Evolutionary conservation across 2,329 filamentous ascomycete genomes (phyloP).

Genomic region (Penicillium hesseltinei): DNA sequence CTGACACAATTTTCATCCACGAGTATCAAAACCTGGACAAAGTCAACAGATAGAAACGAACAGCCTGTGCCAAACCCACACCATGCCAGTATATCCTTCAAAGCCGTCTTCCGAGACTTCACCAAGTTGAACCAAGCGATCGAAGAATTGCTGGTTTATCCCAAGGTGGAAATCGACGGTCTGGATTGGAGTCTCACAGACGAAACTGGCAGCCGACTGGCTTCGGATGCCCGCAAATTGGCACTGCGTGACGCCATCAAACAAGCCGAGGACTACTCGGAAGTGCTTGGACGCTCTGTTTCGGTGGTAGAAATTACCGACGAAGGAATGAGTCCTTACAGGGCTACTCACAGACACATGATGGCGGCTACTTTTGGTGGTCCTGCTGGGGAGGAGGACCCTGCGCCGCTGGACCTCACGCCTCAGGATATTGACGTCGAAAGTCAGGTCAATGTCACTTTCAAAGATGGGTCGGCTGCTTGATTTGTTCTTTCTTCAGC

Average conservation of each 20-base stretch:
- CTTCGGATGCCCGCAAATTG: constrained; percentile 21
- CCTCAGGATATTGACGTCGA: constrained; percentile 12
- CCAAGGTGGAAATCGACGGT: constrained; percentile 22
- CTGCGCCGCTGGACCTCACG: constrained; percentile 11
- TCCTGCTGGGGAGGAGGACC: not conserved
- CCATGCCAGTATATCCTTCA: constrained; percentile 19
- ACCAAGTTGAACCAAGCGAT: constrained; percentile 19
- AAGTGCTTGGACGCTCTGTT: constrained; percentile 20
- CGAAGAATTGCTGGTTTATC: constrained; percentile 15
- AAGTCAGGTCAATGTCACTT: constrained; percentile 8
- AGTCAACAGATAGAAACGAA: constrained; percentile 2
- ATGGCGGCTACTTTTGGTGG: not conserved
- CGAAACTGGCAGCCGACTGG: constrained; percentile 16
- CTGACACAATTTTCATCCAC: constrained; percentile 1
- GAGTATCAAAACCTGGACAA: constrained; percentile 5
- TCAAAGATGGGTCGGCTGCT: not conserved
- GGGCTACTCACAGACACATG: not conserved
- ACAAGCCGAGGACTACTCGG: constrained; percentile 25
- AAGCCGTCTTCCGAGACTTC: constrained; percentile 27
- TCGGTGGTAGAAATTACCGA: constrained; percentile 15
- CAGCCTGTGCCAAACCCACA: constrained; percentile 14
- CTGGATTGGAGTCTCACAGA: constrained; percentile 29
- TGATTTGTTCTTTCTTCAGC: not conserved
- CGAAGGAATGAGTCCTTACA: constrained; percentile 2
- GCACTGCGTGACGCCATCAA: constrained; percentile 26